A percentile compares a stretch with the other conserved stretches of the same genome.
Evolutionary conservation across 768 basidiomycete genomes (phyloP).

Genomic region (Tremella mesenterica): DNA sequence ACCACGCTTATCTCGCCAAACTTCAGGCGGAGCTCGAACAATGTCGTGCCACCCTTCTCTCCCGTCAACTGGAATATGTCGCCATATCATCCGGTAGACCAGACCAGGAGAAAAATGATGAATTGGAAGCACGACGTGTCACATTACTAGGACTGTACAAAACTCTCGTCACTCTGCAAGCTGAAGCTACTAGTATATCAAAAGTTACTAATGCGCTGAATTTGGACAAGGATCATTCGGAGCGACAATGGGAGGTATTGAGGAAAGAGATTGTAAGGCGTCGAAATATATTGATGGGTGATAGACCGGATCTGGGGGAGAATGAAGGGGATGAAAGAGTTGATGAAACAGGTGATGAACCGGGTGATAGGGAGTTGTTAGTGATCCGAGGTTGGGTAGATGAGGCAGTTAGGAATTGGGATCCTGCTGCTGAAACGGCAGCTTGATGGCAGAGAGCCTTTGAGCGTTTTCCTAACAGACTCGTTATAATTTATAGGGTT

Average conservation of each 20-base stretch:
- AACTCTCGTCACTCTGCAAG: constrained; percentile 6
- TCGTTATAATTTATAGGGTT: no score
- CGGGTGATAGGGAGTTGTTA: constrained; percentile 21
- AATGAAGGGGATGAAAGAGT: constrained; percentile 1
- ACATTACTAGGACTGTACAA: constrained; percentile 6
- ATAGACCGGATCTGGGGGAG: not conserved
- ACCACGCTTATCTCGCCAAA: constrained; percentile 18
- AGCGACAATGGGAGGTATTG: constrained; percentile 6
- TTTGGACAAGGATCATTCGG: constrained; percentile 19
- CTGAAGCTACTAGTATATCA: constrained; percentile 15
- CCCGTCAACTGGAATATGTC: constrained; percentile 12
- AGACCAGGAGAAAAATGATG: not conserved
- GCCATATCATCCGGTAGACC: not conserved
- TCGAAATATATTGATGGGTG: no score
- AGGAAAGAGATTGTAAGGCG: no score
- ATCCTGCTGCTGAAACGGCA: not conserved
- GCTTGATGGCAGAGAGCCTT: no score
- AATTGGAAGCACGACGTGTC: constrained; percentile 7
- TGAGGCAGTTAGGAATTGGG: constrained; percentile 25
- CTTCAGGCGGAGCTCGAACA: constrained; percentile 18
- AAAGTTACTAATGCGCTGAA: constrained; percentile 19
- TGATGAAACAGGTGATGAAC: constrained; percentile 3
- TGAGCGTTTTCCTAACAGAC: no score
- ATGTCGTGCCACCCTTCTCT: constrained; percentile 9
- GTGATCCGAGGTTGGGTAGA: constrained; percentile 40